Conservation (phyloP, 2,329 filamentous ascomycete species). For the Spiromastix sp. region DNA sequence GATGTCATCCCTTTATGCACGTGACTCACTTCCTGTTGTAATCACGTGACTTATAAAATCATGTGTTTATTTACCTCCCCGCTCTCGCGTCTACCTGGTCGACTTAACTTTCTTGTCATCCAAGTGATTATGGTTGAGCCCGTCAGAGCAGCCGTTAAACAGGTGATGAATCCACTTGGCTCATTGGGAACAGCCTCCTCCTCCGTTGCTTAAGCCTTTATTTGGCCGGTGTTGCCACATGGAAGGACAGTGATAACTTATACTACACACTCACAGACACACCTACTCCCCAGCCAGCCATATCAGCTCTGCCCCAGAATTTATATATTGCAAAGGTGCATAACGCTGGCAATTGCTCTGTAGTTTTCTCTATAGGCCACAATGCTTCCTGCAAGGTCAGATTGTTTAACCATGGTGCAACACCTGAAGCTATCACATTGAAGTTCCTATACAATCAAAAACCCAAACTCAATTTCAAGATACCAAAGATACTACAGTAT, state of each 20-base stretch:
- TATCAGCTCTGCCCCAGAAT: too few species aligned
- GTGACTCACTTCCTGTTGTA: too few species aligned
- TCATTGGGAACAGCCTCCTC: conserved; percentile 1
- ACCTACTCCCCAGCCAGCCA: too few species aligned
- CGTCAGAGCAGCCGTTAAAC: conserved; percentile 2
- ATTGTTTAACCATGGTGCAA: conserved; percentile 7
- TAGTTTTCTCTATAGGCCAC: conserved; percentile 14
- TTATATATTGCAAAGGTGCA: conserved; percentile 12
- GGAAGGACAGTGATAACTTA: conserved; percentile 4
- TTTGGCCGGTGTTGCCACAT: not conserved
- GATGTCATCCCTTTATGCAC: too few species aligned
- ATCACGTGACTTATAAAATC: too few species aligned
- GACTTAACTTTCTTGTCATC: too few species aligned
- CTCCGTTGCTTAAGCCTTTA: not conserved
- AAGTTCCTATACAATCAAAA: conserved; percentile 3
- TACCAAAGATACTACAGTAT: conserved; percentile 4
- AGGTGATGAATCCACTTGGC: conserved; percentile 4
- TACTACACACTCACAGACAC: conserved; percentile 4
- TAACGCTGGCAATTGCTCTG: conserved; percentile 14
- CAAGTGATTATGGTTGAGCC: too few species aligned
- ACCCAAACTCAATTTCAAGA: conserved; percentile 1
- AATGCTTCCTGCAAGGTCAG: conserved; percentile 16
- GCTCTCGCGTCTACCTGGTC: too few species aligned
- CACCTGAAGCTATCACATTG: conserved; percentile 8
- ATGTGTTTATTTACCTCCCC: too few species aligned